Base-by-base conservation (phyloP, 2,329 filamentous ascomycete species). In the Dothideomycetidae sp. region DNA sequence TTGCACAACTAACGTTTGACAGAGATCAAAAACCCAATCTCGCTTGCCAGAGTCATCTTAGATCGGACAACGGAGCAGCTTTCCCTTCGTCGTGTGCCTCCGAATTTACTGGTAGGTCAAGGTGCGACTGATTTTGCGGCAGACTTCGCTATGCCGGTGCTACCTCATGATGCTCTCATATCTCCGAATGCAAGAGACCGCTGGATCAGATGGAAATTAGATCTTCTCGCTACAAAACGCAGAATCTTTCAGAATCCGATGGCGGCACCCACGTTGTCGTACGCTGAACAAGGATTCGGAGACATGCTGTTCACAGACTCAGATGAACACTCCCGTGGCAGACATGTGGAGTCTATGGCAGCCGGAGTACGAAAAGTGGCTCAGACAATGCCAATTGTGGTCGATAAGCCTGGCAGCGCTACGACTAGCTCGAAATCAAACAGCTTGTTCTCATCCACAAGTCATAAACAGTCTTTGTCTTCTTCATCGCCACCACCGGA, bases 1-100 rank as follows among this genome's bases (percentile, higher is more conserved):
- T 26, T n/a, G 21, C 21, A 23, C 19, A 18, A 40, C 44, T 53
- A 34, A 52, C 47, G 29, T 17, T 11, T 26, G 12, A 23, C 46
- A 93, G 85, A 88, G 52, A 76, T 98, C 54, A 86, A 81, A 48
- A 98, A 98, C 48, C 90, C 90, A 0, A 86, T 98, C 26, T 81
- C 77, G 5, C 67, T 94, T 5, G 90, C 90, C 37, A 81, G 88
- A 32, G 58, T 81, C 26, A 75, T 98, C 16, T 74, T 93, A 14
- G 80, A 93, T 40, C 70, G 73, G 41, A 82, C 83, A 40, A 80
- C 73, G 34, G 70, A 75, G 41, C 75, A 81, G 1, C 61, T 96
- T n/a, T 82, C 83, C 5, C 70, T 96, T 35, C 75, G 81, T 38
- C 77, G 90, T 39, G 85, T 98, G 3, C 86, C 92, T 5, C 90